Conservation (phyloP, 495 filamentous ascomycete species). For the Penicillium ochrochloron region DNA sequence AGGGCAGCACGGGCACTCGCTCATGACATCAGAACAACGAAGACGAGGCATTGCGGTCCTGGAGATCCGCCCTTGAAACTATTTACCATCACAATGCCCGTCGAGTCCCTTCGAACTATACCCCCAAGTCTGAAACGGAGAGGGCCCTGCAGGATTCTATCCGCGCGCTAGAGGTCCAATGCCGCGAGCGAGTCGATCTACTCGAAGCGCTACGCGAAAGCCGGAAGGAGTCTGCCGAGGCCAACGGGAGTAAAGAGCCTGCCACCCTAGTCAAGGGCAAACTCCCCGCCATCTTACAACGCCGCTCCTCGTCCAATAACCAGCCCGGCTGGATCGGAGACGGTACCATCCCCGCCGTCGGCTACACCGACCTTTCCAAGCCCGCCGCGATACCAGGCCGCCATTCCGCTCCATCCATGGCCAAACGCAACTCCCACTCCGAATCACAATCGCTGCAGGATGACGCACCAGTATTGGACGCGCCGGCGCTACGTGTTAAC, state of each 20-base stretch:
- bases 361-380: conserved; percentile 75
- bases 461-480: conserved; percentile 20
- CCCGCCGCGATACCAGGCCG: conserved; percentile 68
- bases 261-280: conserved; percentile 30
- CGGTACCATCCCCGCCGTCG: conserved; percentile 78
- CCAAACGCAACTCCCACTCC: conserved; percentile 59
- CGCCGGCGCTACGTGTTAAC: conserved; percentile 43
- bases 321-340: conserved; percentile 70
- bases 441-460: conserved; percentile 37
- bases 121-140: conserved; percentile 83
- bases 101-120: conserved; percentile 68
- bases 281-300: conserved; percentile 6
- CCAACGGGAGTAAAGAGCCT: conserved; percentile 33
- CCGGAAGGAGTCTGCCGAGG: conserved; percentile 61
- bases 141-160: conserved; percentile 80
- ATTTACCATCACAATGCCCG: conserved; percentile 88
- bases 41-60: conserved; percentile 86
- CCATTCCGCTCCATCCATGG: conserved; percentile 48
- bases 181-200: conserved; percentile 90
- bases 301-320: conserved; percentile 31
- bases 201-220: conserved; percentile 81
- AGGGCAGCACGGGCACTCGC: conserved; percentile 10
- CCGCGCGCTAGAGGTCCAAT: conserved; percentile 83
- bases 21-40: conserved; percentile 76
- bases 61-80: conserved; percentile 88